Conservation (phyloP, 2,329 filamentous ascomycete species). For the Zymoseptoria passerinii region DNA sequence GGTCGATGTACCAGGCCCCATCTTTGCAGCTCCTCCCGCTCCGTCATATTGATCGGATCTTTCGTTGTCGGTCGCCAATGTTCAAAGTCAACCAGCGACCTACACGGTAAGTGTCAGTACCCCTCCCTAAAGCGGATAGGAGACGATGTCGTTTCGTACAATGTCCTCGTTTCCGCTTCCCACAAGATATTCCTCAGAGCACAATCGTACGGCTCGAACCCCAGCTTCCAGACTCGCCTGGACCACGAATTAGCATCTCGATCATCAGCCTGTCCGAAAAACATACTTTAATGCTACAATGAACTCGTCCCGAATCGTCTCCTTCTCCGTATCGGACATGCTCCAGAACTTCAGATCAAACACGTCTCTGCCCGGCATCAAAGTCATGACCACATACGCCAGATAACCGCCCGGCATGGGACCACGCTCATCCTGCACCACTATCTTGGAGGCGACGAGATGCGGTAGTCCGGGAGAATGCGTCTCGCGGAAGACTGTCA, state of each 20-base stretch:
- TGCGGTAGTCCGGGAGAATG: constrained; percentile 18
- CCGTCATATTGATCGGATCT: constrained; percentile 22
- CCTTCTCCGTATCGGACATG: constrained; percentile 10
- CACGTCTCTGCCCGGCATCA: constrained; percentile 22
- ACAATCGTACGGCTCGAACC: constrained; percentile 26
- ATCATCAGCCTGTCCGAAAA: background rate
- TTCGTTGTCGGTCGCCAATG: constrained; percentile 19
- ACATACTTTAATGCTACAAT: constrained; percentile 17
- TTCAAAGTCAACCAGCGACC: constrained; percentile 28
- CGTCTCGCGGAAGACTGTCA: constrained; percentile 16
- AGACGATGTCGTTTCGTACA: constrained; percentile 2
- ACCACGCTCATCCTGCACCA: constrained; percentile 13
- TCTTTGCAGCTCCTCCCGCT: constrained; percentile 18
- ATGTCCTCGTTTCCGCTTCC: constrained; percentile 14
- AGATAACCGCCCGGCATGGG: constrained; percentile 25
- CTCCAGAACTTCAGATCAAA: constrained; percentile 26
- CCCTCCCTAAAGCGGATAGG: background rate
- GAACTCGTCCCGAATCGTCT: constrained; percentile 21
- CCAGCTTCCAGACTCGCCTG: constrained; percentile 20
- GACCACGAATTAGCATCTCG: background rate
- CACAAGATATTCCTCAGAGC: constrained; percentile 27
- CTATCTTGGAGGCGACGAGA: constrained; percentile 17
- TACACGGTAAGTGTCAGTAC: background rate
- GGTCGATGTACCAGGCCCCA: constrained; percentile 25
- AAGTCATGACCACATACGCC: constrained; percentile 24